These are phyloP conservation scores for Malus sieversii DNA, from an alignment of 306 rosid species.

Conservation along the genomic window DNA sequence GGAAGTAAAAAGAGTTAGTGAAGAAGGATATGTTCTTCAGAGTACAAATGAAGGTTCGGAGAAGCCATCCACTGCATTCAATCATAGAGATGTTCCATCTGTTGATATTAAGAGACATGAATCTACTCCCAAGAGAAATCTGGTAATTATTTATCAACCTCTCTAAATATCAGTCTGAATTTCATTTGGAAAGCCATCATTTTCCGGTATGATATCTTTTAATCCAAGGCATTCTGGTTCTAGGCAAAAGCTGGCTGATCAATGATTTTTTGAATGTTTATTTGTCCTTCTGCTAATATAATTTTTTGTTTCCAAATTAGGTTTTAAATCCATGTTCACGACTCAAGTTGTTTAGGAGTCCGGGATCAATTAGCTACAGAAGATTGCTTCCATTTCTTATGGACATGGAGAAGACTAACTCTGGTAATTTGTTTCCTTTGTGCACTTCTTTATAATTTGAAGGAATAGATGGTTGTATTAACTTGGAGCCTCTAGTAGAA, in stretches of 20 bases:
- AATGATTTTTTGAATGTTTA: not conserved
- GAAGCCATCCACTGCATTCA: conserved; percentile 12
- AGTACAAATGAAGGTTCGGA: conserved; percentile 14
- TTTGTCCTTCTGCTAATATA: not conserved
- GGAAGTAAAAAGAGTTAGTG: conserved; percentile 16
- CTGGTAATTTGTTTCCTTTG: conserved; percentile 24
- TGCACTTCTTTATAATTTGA: not conserved
- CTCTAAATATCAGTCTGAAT: not conserved
- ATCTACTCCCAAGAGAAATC: conserved; percentile 22
- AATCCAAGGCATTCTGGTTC: not conserved
- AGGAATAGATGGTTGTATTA: not conserved
- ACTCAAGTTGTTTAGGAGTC: conserved; percentile 34
- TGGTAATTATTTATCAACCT: conserved; percentile 21
- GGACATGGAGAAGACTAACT: conserved; percentile 25
- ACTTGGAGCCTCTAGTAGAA: not conserved
- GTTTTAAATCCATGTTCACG: conserved; percentile 38
- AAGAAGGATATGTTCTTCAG: conserved; percentile 16
- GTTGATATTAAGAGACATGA: conserved; percentile 13
- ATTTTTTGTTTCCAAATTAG: conserved; percentile 24
- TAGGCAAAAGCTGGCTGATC: not conserved
- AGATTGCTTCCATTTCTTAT: conserved; percentile 61
- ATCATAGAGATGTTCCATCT: not conserved
- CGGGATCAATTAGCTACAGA: conserved; percentile 49
- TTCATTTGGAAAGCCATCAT: not conserved
- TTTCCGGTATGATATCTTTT: not conserved